Evolutionary conservation across 345 rosid genomes (phyloP).

Genomic region (Gynandropsis gynandra): DNA sequence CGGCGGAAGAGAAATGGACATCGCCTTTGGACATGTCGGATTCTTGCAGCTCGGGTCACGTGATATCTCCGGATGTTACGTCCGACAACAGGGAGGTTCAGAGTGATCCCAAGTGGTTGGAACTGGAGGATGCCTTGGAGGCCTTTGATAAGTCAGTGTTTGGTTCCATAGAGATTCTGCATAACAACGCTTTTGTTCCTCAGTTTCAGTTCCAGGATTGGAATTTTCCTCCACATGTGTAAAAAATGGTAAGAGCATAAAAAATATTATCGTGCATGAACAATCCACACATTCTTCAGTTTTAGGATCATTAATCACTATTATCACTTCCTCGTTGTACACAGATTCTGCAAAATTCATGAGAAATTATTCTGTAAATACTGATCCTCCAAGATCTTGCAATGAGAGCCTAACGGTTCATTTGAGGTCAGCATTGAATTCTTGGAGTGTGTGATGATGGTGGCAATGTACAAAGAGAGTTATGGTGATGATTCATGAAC

Average conservation of each 20-base stretch:
- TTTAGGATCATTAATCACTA: too few relatives aligned
- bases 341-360: too few relatives aligned
- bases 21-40: conserved; percentile 16
- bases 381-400: too few relatives aligned
- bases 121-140: conserved; percentile 22
- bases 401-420: too few relatives aligned
- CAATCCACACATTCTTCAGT: too few relatives aligned
- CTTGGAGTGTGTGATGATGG: too few relatives aligned
- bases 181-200: conserved; percentile 43
- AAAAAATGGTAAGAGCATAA: background rate
- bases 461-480: too few relatives aligned
- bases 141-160: conserved; percentile 29
- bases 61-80: conserved; percentile 45
- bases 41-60: conserved; percentile 67
- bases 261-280: too few relatives aligned
- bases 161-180: conserved; percentile 29
- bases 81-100: conserved; percentile 49
- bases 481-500: too few relatives aligned
- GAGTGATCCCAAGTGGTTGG: conserved; percentile 44
- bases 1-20: conserved; percentile 20
- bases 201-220: conserved; percentile 28
- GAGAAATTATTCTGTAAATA: too few relatives aligned
- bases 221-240: conserved; percentile 18
- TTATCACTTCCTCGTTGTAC: too few relatives aligned
- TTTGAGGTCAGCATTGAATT: too few relatives aligned